Percentiles rank a stretch among this genome's conserved stretches.
Evolutionary conservation across 495 filamentous ascomycete species (phyloP).

Genomic region (Penicillium silybi): DNA sequence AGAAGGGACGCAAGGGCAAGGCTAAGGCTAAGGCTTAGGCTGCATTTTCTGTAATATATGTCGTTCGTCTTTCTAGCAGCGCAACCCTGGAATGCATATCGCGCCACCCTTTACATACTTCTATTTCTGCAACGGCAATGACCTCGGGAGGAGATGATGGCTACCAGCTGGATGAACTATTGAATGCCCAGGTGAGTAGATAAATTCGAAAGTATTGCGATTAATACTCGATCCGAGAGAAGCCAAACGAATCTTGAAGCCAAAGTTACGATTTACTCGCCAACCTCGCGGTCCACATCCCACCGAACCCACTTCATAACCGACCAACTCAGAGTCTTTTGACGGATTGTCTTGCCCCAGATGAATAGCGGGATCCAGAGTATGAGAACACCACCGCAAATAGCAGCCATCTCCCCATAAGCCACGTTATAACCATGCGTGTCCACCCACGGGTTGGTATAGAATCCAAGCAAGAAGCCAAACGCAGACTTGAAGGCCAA

Average conservation of each 20-base stretch:
- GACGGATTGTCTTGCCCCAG: slow-evolving; percentile 46
- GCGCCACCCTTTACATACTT: not conserved
- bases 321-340: slow-evolving; percentile 43
- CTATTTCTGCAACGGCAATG: not conserved
- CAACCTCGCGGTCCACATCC: slow-evolving; percentile 47
- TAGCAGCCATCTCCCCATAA: slow-evolving; percentile 52
- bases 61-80: not conserved
- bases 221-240: no score
- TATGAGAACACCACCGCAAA: slow-evolving; percentile 38
- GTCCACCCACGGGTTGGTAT: slow-evolving; percentile 57
- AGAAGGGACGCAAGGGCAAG: slow-evolving; percentile 45
- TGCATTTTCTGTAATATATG: slow-evolving; percentile 10
- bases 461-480: slow-evolving; percentile 57
- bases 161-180: no score
- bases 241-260: no score
- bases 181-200: no score
- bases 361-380: slow-evolving; percentile 43
- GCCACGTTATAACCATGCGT: slow-evolving; percentile 46
- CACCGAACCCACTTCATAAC: slow-evolving; percentile 45
- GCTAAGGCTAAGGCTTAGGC: slow-evolving; percentile 38
- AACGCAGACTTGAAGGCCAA: slow-evolving; percentile 54
- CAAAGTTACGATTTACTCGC: slow-evolving; percentile 39
- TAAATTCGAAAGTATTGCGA: no score
- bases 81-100: not conserved
- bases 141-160: no score